Evolutionary conservation across 352 stramenopile species (phyloP), one percentile per base, ranked within the genome.

Genomic region (Phytophthora colocasiae): DNA sequence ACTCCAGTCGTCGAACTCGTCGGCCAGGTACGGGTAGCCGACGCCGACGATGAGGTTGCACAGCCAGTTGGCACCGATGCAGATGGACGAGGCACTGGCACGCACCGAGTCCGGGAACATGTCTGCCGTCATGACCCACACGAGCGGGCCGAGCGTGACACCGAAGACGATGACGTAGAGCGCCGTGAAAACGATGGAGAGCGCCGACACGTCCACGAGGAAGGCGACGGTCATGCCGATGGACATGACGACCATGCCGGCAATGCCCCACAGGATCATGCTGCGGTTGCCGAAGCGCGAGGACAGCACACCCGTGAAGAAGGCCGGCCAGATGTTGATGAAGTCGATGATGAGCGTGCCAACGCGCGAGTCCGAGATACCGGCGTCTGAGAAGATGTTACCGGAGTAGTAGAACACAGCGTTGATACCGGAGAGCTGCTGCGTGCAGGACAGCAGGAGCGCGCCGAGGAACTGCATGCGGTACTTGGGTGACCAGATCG

Each of bases 261-360:
- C 57, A n/a, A 75, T 63, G 17, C 78, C 78, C n/a, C 48, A 47
- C n/a, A 89, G 64, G 7, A 91, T 70, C 73, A 91, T 80, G 46
- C 53, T 81, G 55, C 80, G 80, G 47, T 81, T 85, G 31, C 69
- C 69, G 74, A 31, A 31, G 27, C 27, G 27, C 27, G 27, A 31
- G 27, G 27, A 3, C 27, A 31, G 27, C 2, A 31, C 27, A 3
- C 27, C 27, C 27, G 27, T 31, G 27, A 31, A 31, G 27, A 31
- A 31, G 27, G 27, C 27, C 6, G 27, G 27, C 27, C 27, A 31
- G 27, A 31, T 31, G 2, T 31, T 31, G 27, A 31, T 31, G 27
- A 31, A 31, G 27, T 31, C 27, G 27, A 31, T 31, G 27, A 31
- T 31, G 27, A 31, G 27, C 27, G 27, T 31, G 6, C 27, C 27